A percentile compares a stretch with the other conserved stretches of the same genome.
Evolutionary conservation across 2,329 filamentous ascomycete genomes (phyloP).

Genomic region (Colletotrichum tanaceti): DNA sequence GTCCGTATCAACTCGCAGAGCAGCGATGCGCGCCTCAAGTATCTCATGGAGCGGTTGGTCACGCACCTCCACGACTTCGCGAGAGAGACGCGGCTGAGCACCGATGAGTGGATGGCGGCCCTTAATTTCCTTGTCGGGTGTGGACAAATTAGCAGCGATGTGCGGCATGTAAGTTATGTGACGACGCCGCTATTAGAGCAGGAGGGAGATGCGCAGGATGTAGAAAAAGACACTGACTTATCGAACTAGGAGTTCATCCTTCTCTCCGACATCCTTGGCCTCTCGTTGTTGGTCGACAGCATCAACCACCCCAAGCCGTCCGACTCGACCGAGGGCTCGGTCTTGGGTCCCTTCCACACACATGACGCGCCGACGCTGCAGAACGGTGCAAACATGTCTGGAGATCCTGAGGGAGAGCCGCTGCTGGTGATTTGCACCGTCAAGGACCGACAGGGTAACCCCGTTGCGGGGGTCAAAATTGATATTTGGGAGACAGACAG

Average conservation of each 20-base stretch:
- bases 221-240: background rate
- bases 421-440: conserved; percentile 76
- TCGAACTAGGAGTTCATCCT: conserved; percentile 75
- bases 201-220: background rate
- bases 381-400: conserved; percentile 69
- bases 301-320: conserved; percentile 82
- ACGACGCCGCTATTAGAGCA: too few relatives aligned
- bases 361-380: conserved; percentile 70
- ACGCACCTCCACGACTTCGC: conserved; percentile 82
- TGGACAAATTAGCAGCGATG: conserved; percentile 75
- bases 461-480: conserved; percentile 72
- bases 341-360: conserved; percentile 85
- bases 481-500: conserved; percentile 86
- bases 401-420: conserved; percentile 73
- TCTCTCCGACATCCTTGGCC: conserved; percentile 78
- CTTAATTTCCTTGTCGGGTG: conserved; percentile 75
- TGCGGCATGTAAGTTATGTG: conserved; percentile 66
- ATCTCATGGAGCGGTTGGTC: conserved; percentile 76
- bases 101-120: conserved; percentile 78
- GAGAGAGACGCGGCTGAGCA: conserved; percentile 77
- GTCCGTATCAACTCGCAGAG: conserved; percentile 76
- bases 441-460: conserved; percentile 68
- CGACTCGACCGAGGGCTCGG: conserved; percentile 76
- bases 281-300: conserved; percentile 79
- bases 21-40: conserved; percentile 70